phyloP scores from a whole-genome alignment of 2,329 filamentous ascomycete species.

The Pseudocercospora musae region DNA sequence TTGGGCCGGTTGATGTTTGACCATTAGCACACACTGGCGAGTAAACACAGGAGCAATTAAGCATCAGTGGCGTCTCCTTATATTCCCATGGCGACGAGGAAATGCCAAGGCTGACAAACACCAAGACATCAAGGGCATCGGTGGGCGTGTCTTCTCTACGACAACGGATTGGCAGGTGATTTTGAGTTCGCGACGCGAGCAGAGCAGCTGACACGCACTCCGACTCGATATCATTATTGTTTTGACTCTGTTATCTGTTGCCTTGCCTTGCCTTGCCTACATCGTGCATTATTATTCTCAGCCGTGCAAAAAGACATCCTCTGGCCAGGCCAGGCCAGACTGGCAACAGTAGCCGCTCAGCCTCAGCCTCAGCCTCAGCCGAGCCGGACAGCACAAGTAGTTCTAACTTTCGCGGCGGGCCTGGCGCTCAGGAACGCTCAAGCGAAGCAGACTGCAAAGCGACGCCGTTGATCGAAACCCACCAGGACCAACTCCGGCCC shows the following conservation, averaged over 20 bases:
- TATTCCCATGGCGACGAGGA: neutral
- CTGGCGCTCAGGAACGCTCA: neutral
- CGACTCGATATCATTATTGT: too few species aligned
- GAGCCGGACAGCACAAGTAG: neutral
- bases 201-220: too few species aligned
- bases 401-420: neutral
- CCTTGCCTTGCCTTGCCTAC: neutral
- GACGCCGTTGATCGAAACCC: neutral
- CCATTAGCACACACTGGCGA: neutral
- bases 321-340: neutral
- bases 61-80: neutral
- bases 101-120: neutral
- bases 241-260: too few species aligned
- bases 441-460: too few species aligned
- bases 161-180: neutral
- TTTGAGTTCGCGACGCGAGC: neutral
- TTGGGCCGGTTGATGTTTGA: neutral
- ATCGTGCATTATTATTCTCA: neutral
- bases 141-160: neutral
- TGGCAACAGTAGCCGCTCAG: too few species aligned
- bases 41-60: neutral
- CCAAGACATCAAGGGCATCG: neutral
- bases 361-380: neutral
- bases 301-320: neutral
- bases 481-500: neutral